These are phyloP conservation scores for Stagonosporopsis tanaceti DNA, from an alignment of 2,329 filamentous ascomycete genomes.

Conservation along the genomic window DNA sequence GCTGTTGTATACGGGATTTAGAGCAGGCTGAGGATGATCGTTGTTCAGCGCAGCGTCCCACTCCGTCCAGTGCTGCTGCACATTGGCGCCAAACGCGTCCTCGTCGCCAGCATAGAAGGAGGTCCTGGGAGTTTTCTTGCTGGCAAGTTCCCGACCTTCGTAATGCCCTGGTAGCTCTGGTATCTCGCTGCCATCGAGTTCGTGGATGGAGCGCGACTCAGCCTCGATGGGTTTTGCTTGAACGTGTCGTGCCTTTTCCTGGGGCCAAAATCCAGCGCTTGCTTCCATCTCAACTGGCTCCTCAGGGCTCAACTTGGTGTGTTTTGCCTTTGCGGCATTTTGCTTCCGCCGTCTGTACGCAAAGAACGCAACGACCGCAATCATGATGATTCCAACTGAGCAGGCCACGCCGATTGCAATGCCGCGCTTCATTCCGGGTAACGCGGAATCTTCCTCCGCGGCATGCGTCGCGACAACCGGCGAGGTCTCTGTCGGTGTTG, in stretches of 20 bases:
- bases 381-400: conserved; percentile 32
- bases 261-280: conserved; percentile 6
- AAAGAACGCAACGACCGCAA: conserved; percentile 33
- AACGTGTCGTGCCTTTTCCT: conserved; percentile 25
- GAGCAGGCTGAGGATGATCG: conserved; percentile 8
- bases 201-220: conserved; percentile 31
- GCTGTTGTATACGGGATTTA: background rate
- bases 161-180: conserved; percentile 31
- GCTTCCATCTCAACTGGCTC: conserved; percentile 18
- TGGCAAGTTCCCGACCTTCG: conserved; percentile 26
- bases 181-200: conserved; percentile 30
- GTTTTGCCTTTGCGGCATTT: conserved; percentile 14
- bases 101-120: conserved; percentile 20
- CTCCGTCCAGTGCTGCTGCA: conserved; percentile 19
- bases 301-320: conserved; percentile 5
- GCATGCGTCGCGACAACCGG: background rate
- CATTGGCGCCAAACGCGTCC: conserved; percentile 13
- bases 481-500: conserved; percentile 4
- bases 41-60: conserved; percentile 17
- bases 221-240: conserved; percentile 29
- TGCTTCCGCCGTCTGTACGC: conserved; percentile 32
- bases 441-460: conserved; percentile 13
- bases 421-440: conserved; percentile 43
- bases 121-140: conserved; percentile 9
- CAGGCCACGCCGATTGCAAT: conserved; percentile 40